Base-by-base conservation (phyloP, 176 grass and related monocot genomes). In the Tillandsia fasciculata region DNA sequence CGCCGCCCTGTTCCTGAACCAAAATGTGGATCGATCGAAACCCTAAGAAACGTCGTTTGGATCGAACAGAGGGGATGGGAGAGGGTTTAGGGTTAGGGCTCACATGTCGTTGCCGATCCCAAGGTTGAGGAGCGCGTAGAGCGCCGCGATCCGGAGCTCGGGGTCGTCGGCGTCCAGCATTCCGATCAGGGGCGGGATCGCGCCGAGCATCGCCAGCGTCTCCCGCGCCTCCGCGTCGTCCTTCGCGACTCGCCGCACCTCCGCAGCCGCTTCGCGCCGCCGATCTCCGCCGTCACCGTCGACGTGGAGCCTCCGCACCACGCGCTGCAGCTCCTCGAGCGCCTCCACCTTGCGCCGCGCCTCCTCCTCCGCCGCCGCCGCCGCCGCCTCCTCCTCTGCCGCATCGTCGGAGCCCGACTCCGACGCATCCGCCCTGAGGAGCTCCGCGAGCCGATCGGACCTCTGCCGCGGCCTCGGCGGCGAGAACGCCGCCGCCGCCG, bases 81-180 rank as follows among this genome's bases (percentile, higher is more conserved):
- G 65, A 65, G 27, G 1, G 12, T 61, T 61, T 20, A 15, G 20
- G 14, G 10, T 26, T 51, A 53, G 8, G 13, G 81, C 86, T 92
- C 81, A 99, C 94, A 86, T 26, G 77, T 99, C 94, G 70, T 99
- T 84, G 68, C 89, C 89, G 74, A 99, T 90, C 12, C 79, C 94
- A 27, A 93, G 50, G 78, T 99, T 99, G 29, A 99, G 94, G 26
- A 97, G 70, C 57, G 94, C 94, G 68, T 99, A 99, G 26, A 99
- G 84, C 12, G 82, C 89, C 0, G 76, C 74, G 42, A 80, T 63
- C 63, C 73, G 85, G 24, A 70, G 11, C 28, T 88, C 79, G 4
- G 53, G 66, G 12, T 75, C 74, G 0, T 48, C 26, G 5, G 18
- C 72, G 48, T 90, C 86, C 8, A 99, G 82, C 84, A 99, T 83